Evolutionary conservation across 257 asterid genomes (phyloP).

Genomic region (Verbena officinalis): DNA sequence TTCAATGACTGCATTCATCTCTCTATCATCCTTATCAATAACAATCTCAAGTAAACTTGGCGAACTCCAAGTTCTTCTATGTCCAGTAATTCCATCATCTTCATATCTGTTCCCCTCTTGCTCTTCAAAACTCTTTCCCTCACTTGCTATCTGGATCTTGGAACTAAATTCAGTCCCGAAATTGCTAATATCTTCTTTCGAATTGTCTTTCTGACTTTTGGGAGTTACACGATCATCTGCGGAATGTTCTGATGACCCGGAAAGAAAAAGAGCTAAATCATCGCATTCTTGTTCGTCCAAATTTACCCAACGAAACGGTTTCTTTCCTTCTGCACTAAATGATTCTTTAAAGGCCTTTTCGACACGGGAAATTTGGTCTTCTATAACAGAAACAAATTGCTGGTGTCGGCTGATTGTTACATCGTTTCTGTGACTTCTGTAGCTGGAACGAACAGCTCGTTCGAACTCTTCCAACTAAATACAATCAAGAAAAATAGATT

Average conservation of each 20-base stretch:
- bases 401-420: conserved; percentile 61
- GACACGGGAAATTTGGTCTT: conserved; percentile 58
- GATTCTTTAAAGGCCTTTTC: conserved; percentile 67
- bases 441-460: conserved; percentile 68
- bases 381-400: conserved; percentile 66
- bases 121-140: conserved; percentile 27
- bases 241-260: conserved; percentile 47
- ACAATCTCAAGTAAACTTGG: conserved; percentile 57
- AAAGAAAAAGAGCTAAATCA: conserved; percentile 71
- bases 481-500: conserved; percentile 11
- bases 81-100: conserved; percentile 39
- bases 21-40: conserved; percentile 46
- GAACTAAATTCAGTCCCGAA: conserved; percentile 29
- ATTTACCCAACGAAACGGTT: conserved; percentile 65
- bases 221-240: conserved; percentile 30
- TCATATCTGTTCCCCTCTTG: conserved; percentile 35
- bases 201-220: conserved; percentile 24
- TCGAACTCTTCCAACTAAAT: conserved; percentile 78
- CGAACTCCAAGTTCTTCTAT: conserved; percentile 41
- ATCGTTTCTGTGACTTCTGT: conserved; percentile 57
- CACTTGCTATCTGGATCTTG: conserved; percentile 30
- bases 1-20: conserved; percentile 39
- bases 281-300: conserved; percentile 67
- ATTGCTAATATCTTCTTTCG: conserved; percentile 32
- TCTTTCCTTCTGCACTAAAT: conserved; percentile 49